Base-by-base conservation (phyloP, 2,329 filamentous ascomycete species). In the Aspergillus sp. region DNA sequence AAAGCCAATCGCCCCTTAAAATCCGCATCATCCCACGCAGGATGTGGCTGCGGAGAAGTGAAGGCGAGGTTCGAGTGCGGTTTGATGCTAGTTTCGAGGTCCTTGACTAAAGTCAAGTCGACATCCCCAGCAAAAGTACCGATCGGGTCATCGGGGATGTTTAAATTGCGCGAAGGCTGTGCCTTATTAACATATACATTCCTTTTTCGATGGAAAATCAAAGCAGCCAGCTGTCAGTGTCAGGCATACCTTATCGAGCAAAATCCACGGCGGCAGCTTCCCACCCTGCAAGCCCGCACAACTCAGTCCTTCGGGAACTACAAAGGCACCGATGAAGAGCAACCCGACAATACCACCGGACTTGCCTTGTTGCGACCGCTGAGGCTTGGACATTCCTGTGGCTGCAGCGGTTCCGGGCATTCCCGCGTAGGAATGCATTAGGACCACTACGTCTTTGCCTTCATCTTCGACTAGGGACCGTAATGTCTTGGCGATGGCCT, bases 381-480 rank as follows among this genome's bases (percentile, higher is more conserved):
- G 61, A 1, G 64, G 55, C 45, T 66, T 69, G 32, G 61, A 55
- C 10, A 72, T 59, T 0, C 70, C 72, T 6, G 55, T 58, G 0
- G 69, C 64, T 1, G 74, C 73, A 6, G 71, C 65, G 3, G 64
- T 67, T 6, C 70, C 70, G 1, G 70, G 68, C 50, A 75, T 64
- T 2, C 73, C 71, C 0, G 69, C 68, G 53, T 76, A 76, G 0
- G 73, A 75, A 58, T 76, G 73, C 31, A 71, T 61, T 3, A 72
- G 26, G 0, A 75, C 42, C 4, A 74, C 22, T 16, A 75, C 65
- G 49, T 74, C 64, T 26, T 63, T 59, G 6, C 65, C 64, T 16
- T 69, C 59, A 12, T 66, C 62, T 26, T 68, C 60, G 16, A 67
- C 46, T 61, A 67, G 6, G 72, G 58, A 0, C 57, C 61, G 1